Evolutionary conservation across 305 asterid genomes (phyloP).

Genomic region (Fraxinus ornus): DNA sequence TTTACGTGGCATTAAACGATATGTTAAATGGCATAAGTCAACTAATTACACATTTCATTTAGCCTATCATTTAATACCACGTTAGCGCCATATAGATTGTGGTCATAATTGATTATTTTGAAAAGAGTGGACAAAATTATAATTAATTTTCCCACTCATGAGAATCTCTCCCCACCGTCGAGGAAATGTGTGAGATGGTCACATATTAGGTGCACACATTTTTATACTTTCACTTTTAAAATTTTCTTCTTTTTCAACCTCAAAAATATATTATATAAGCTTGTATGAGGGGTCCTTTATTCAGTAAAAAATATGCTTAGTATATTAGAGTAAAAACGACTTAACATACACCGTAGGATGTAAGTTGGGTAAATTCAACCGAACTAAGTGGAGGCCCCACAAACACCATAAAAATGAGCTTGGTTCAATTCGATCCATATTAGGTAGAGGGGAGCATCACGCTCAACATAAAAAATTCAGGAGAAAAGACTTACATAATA

Average conservation of each 20-base stretch:
- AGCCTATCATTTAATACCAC: no score
- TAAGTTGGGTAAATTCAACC: not conserved
- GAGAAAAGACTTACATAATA: not conserved
- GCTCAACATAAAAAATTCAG: not conserved
- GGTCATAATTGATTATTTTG: not conserved
- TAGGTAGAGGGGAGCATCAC: not conserved
- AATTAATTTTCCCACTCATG: not conserved
- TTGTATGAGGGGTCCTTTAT: not conserved
- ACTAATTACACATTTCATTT: no score
- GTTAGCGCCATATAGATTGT: no score
- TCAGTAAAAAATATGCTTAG: not conserved
- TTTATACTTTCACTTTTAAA: not conserved
- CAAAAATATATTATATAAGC: not conserved
- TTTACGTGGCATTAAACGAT: no score
- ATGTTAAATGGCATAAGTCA: no score
- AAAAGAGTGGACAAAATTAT: not conserved
- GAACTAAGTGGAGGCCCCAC: not conserved
- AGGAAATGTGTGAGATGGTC: not conserved
- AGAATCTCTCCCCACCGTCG: not conserved
- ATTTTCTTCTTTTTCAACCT: not conserved
- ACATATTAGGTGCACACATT: not conserved
- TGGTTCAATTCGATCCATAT: not conserved
- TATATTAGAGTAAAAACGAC: not conserved
- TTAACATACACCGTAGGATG: not conserved
- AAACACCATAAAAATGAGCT: not conserved